Conservation (phyloP, 75 land plant genomes). For the Chamaecyparis obtusa region DNA sequence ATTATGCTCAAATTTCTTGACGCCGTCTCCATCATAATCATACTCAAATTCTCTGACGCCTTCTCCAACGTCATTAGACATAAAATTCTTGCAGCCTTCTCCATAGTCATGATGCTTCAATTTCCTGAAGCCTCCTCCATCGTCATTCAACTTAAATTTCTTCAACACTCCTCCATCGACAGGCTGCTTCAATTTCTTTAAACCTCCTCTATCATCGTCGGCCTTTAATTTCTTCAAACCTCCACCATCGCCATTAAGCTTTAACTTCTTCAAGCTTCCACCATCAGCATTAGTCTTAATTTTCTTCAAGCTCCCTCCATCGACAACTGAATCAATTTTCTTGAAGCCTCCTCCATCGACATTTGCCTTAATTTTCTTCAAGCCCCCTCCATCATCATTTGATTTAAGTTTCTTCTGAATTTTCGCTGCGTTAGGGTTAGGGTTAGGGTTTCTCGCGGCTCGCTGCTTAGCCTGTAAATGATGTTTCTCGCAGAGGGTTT, state of each 20-base stretch:
- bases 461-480: not conserved
- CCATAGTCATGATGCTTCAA: not conserved
- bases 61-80: not conserved
- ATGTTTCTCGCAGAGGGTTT: slow-evolving; percentile 18
- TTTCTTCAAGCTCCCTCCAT: not conserved
- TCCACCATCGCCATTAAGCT: not conserved
- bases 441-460: not conserved
- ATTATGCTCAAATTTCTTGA: not conserved
- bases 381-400: not conserved
- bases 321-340: not conserved
- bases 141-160: not conserved
- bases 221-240: not conserved
- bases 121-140: not conserved
- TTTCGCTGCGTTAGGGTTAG: not conserved
- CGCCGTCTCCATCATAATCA: not conserved
- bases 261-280: not conserved
- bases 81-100: not conserved
- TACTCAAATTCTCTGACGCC: not conserved
- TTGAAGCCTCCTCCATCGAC: not conserved
- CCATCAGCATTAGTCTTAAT: too few species aligned
- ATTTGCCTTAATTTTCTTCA: not conserved
- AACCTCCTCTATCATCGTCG: not conserved
- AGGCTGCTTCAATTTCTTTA: not conserved
- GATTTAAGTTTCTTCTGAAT: not conserved
- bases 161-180: not conserved